Conservation (phyloP, 768 basidiomycete genomes). For the Kwoniella shandongensis region DNA sequence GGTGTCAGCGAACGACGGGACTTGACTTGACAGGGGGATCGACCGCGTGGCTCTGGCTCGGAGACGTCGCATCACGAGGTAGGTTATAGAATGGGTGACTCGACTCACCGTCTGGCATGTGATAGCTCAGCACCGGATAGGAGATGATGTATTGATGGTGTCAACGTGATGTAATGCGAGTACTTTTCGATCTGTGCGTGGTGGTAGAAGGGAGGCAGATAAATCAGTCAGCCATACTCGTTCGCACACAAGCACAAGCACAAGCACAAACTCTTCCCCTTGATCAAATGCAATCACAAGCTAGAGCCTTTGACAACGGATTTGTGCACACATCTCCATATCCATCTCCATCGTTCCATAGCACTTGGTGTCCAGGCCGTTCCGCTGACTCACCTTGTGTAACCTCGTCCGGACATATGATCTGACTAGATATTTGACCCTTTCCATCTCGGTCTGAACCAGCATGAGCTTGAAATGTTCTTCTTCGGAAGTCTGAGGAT, state of each 20-base stretch:
- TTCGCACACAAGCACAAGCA: not conserved
- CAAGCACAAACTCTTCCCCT: not conserved
- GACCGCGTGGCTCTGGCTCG: no score
- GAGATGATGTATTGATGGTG: conserved; percentile 70
- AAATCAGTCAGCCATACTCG: not conserved
- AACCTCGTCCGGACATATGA: conserved; percentile 84
- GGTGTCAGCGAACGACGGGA: not conserved
- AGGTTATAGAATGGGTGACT: not conserved
- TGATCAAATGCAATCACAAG: no score
- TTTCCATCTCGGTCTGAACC: conserved; percentile 89
- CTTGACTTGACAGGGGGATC: not conserved
- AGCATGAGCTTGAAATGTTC: conserved; percentile 91
- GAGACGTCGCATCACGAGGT: no score
- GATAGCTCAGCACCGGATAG: conserved; percentile 77
- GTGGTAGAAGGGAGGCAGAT: not conserved
- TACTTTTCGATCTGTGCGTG: conserved; percentile 79
- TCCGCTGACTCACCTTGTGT: conserved; percentile 64
- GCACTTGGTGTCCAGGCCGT: no score
- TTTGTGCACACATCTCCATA: no score
- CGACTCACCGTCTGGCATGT: conserved; percentile 70
- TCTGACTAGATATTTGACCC: conserved; percentile 86
- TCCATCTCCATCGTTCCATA: no score
- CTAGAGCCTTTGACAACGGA: no score
- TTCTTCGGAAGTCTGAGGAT: conserved; percentile 82
- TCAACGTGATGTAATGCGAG: conserved; percentile 72